These are phyloP conservation scores for Secale cereale DNA, from an alignment of 176 grass and related monocot genomes.

Conservation along the genomic window DNA sequence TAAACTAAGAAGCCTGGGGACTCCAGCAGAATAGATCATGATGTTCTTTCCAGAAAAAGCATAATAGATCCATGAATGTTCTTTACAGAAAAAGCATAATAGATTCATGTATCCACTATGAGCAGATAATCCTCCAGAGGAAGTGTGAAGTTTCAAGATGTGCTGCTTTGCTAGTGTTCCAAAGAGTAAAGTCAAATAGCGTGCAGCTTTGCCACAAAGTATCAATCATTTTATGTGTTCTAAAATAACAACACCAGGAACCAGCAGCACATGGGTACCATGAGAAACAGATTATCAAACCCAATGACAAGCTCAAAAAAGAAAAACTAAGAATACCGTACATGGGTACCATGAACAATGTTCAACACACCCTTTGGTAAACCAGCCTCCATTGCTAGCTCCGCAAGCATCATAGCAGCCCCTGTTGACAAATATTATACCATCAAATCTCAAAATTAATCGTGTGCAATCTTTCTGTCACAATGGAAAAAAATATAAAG, in stretches of 20 bases:
- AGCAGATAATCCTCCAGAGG: background rate
- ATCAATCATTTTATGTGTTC: background rate
- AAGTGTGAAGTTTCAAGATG: background rate
- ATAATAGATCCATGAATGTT: constrained; percentile 10
- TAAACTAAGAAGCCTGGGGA: constrained; percentile 6
- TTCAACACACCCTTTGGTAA: constrained; percentile 93
- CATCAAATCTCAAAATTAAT: constrained; percentile 13
- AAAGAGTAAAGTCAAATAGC: background rate
- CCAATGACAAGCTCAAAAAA: background rate
- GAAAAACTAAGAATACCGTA: constrained; percentile 36
- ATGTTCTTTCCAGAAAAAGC: background rate
- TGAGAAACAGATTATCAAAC: background rate
- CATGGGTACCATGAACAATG: constrained; percentile 97
- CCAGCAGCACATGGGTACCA: constrained; percentile 5
- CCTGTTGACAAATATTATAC: constrained; percentile 47
- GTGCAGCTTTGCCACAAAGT: background rate
- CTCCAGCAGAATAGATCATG: constrained; percentile 6
- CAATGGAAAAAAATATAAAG: background rate
- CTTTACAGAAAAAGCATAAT: background rate
- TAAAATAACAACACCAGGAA: background rate
- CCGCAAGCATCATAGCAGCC: constrained; percentile 91
- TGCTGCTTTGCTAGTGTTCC: background rate
- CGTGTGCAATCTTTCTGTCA: background rate
- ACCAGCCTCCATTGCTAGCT: constrained; percentile 88
- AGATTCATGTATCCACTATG: background rate